Evolutionary conservation across 495 filamentous ascomycete genomes (phyloP), one percentile per base, ranked within the genome.

Genomic region (Hypomontagnella submonticulosa): DNA sequence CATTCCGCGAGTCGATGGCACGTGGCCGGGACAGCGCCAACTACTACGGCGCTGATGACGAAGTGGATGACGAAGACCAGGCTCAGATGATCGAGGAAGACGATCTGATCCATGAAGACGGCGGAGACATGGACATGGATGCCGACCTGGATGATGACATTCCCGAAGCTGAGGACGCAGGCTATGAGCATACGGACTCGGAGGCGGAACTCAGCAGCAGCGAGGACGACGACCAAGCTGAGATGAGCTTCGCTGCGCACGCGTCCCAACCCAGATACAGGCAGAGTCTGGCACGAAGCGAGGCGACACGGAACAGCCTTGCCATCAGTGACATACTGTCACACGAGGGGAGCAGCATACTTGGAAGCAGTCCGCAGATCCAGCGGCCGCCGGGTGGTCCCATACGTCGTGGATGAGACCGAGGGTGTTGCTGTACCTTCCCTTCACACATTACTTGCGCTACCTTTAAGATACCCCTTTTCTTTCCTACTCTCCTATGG

Each of bases 131-230:
- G 75, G 83, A 78, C 54, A 85, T 87, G 80, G 82, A 80, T 47
- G 81, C 75, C 4, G 80, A 90, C 71, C 77, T 90, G 4, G 88
- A 90, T 71, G 87, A 87, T 36, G 85, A 88, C 61, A 82, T 90
- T 20, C 88, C 88, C 27, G 87, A 89, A 63, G 88, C 87, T 12
- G 82, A 82, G 48, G 75, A 75, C 43, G 40, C 43, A 38, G 85
- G 84, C 61, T 91, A 90, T 68, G 86, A 91, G 76, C 92, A 96
- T 69, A 96, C 92, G 16, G 92, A 96, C 76, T 92, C 90, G 5
- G 91, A 94, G 64, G 84, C 82, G n/a, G 87, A 88, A 56, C 75
- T 90, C 65, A 77, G 76, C 56, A 76, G 65, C 20, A 75, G 79
- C 9, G 75, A 77, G 6, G 84, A 84, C 30, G 81, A 81, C 20